These are phyloP conservation scores for Hirsutella rhossiliensis DNA, from an alignment of 2,329 filamentous ascomycete genomes.

Conservation along the genomic window DNA sequence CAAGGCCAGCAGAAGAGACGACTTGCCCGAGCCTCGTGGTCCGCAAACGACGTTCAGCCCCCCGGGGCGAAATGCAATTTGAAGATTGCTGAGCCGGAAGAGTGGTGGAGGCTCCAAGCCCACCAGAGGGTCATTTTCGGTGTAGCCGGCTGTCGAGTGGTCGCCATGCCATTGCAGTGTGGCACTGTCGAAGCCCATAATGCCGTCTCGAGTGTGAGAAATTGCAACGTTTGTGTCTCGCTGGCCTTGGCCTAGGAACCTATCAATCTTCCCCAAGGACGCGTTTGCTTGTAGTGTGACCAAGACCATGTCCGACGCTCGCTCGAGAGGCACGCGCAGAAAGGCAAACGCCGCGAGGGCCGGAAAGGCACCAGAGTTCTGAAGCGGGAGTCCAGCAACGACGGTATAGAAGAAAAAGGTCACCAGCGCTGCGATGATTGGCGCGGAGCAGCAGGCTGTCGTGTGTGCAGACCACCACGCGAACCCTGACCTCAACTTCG, in stretches of 20 bases:
- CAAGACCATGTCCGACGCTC: not conserved
- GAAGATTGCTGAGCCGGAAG: conserved; percentile 51
- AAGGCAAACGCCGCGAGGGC: not conserved
- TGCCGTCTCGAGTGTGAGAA: not conserved
- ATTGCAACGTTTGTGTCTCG: not conserved
- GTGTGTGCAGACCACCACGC: conserved; percentile 8
- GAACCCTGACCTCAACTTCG: conserved; percentile 49
- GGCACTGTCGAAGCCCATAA: conserved; percentile 1
- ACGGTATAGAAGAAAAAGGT: conserved; percentile 1
- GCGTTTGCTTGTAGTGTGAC: not conserved
- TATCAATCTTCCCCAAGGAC: not conserved
- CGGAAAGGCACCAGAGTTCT: not conserved
- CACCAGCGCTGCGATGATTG: not conserved
- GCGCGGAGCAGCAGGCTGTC: not conserved
- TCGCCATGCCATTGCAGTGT: not conserved
- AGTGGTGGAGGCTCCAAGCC: conserved; percentile 19
- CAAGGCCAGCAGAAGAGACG: conserved; percentile 53
- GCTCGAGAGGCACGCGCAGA: not conserved
- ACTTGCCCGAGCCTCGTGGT: conserved; percentile 60
- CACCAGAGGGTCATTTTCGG: conserved; percentile 8
- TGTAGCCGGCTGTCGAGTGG: conserved; percentile 30
- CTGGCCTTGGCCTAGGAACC: not conserved
- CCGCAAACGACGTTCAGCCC: conserved; percentile 58
- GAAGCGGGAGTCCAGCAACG: not conserved
- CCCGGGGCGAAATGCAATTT: conserved; percentile 48